Base-by-base conservation (phyloP, 257 asterid genomes). In the Solanum etuberosum region DNA sequence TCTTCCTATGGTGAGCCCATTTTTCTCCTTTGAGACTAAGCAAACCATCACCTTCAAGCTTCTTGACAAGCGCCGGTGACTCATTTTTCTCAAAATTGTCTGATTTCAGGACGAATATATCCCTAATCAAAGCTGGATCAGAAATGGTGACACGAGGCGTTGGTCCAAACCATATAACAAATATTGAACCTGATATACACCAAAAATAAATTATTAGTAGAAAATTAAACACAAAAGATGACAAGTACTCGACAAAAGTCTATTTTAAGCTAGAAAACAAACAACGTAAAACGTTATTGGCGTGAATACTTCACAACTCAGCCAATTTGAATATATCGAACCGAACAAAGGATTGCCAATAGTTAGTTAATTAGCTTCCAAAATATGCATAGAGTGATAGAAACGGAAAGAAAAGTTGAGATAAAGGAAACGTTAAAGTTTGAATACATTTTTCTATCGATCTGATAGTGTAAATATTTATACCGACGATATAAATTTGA, bases 1-100 rank as follows among this genome's bases (percentile, higher is more conserved):
- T 91, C 91, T 92, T 95, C 87, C 99, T 91, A 29, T 95, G 99
- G 93, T 97, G 98, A 91, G 99, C 98, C 99, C 99, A 97, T 92
- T 95, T 97, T 81, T 94, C 94, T 34, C 99, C 99, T 84, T 94
- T 91, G 63, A 97, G 96, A 51, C 94, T 97, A 65, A 97, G 86
- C 86, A 97, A 87, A 5, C 99, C 99, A 83, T 94, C 99, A 16
- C 99, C 99, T 93, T 97, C 99, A 72, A 97, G 94, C 85, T 93
- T 96, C 90, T 93, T 89, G 20, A 97, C 98, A 1, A 94, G 92
- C 3, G 90, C 93, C 14, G 99, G 99, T 0, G 99, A 88, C 63
- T 97, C 99, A 70, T 91, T 94, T 86, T 94, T 97, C 93, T 97
- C 99, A 74, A 96, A 97, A 6, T 82, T 90, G 7, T 96, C 98